These are phyloP conservation scores for Aureobasidium sp. DNA, from an alignment of 2,329 filamentous ascomycete species.

Conservation along the genomic window DNA sequence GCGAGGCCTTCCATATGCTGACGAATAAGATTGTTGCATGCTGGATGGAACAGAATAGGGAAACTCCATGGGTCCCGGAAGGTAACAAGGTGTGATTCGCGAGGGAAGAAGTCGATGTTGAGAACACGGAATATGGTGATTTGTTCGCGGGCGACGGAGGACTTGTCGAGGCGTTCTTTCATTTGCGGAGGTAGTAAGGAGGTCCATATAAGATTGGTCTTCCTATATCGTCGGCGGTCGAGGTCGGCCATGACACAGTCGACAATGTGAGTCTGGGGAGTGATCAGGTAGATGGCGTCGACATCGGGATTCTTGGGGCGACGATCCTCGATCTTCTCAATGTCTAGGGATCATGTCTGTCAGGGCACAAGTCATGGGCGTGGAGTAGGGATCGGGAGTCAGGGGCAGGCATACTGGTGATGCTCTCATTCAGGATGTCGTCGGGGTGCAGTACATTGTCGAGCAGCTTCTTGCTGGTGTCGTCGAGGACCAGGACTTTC, in stretches of 20 bases:
- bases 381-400: background rate
- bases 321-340: conserved; percentile 85
- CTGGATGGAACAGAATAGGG: conserved; percentile 81
- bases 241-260: conserved; percentile 93
- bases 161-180: conserved; percentile 66
- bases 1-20: conserved; percentile 77
- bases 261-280: conserved; percentile 77
- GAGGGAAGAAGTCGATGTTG: conserved; percentile 80
- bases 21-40: conserved; percentile 75
- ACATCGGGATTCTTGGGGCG: conserved; percentile 77
- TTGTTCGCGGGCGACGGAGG: conserved; percentile 58
- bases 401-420: conserved; percentile 63
- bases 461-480: conserved; percentile 72
- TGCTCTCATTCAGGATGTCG: conserved; percentile 92
- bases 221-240: conserved; percentile 72
- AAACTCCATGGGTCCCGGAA: conserved; percentile 97
- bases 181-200: conserved; percentile 60
- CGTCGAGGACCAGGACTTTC: conserved; percentile 93
- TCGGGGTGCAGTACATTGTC: conserved; percentile 90
- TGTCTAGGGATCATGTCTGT: conserved; percentile 51
- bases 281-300: conserved; percentile 90
- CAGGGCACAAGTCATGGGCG: conserved; percentile 17
- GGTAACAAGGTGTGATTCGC: conserved; percentile 83
- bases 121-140: conserved; percentile 76
- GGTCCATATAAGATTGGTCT: conserved; percentile 78